Percentiles rank a stretch among this genome's conserved stretches.
Evolutionary conservation across 2,329 filamentous ascomycete genomes (phyloP).

Genomic region (Exophiala phaeomuriformis): DNA sequence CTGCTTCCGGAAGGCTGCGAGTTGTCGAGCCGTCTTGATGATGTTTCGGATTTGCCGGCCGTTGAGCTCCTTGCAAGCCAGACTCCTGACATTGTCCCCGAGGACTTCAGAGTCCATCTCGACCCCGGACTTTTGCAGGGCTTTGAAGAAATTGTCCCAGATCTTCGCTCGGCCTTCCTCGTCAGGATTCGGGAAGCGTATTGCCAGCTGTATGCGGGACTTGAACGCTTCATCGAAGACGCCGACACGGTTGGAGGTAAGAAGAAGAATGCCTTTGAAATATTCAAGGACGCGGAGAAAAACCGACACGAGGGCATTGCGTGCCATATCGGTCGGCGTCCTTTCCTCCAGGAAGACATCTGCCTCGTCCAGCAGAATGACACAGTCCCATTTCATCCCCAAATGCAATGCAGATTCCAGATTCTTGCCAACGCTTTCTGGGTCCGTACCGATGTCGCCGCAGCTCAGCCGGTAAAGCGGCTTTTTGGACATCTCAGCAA

Average conservation of each 20-base stretch:
- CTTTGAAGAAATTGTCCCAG: conserved; percentile 9
- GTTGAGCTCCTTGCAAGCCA: conserved; percentile 28
- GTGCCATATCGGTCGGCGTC: conserved; percentile 35
- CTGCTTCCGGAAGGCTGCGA: conserved; percentile 6
- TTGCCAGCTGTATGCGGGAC: conserved; percentile 37
- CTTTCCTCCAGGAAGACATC: conserved; percentile 40
- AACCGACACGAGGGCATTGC: conserved; percentile 41
- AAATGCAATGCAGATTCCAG: conserved; percentile 34
- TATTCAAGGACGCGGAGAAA: conserved; percentile 28
- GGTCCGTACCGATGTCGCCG: conserved; percentile 44
- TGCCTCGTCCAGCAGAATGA: conserved; percentile 44
- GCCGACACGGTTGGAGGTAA: conserved; percentile 31
- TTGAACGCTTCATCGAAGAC: conserved; percentile 34
- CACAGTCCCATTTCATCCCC: neutral
- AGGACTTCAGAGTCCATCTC: conserved; percentile 29
- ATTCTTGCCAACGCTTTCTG: conserved; percentile 37
- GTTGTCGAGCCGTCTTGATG: conserved; percentile 35
- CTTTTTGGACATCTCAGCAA: conserved; percentile 45
- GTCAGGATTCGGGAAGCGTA: conserved; percentile 41
- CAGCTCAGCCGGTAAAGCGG: conserved; percentile 46
- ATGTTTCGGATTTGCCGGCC: conserved; percentile 40
- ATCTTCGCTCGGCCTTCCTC: conserved; percentile 2
- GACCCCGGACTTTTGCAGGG: neutral
- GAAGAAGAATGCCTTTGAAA: conserved; percentile 30
- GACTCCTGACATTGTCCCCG: conserved; percentile 24